Evolutionary conservation across 2,329 filamentous ascomycete genomes (phyloP), one percentile per base, ranked within the genome.

Genomic region (Epichloe festucae): DNA sequence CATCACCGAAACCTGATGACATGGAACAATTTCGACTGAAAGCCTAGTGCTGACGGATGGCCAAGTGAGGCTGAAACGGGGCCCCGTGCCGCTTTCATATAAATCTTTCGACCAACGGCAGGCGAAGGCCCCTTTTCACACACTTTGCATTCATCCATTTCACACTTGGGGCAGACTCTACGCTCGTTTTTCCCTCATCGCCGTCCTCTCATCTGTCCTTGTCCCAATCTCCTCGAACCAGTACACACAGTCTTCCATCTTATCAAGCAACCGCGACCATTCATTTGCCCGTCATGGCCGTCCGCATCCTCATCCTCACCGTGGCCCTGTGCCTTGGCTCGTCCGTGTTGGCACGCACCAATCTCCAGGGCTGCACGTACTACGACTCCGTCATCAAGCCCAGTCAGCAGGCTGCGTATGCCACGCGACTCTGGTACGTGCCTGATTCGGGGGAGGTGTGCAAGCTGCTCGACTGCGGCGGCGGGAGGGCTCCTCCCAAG

Each of bases 371-470:
- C 59, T 78, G 75, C 66, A 69, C 69, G 11, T 65, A 64, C 56
- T 68, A 66, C 57, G 65, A 65, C 46, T 54, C 58, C 15, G 62
- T 69, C 49, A 56, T 63, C 51, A 51, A 50, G 51, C 58, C 64
- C 15, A 48, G 52, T 59, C 63, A 54, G 56, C 59, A 44, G 43
- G 52, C 50, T 62, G 59, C 61, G 53, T 74, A 73, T 58, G 70
- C 71, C 43, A 75, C 71, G 51, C 54, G 74, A 46, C 65, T 80
- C 59, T 85, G 73, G 71, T 84, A 79, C 64, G 75, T 82, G 50
- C 81, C 80, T 2, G 79, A 67, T 57, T 79, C 75, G 17, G 79
- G 79, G 62, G 81, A 85, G 69, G 70, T 85, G 62, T 85, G 82
- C 73, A 70, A 71, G 11, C 61, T 78, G 55, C 72, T 81, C 57